Conservation (phyloP, 331 rosid species). For the Prunus yedoensis region DNA sequence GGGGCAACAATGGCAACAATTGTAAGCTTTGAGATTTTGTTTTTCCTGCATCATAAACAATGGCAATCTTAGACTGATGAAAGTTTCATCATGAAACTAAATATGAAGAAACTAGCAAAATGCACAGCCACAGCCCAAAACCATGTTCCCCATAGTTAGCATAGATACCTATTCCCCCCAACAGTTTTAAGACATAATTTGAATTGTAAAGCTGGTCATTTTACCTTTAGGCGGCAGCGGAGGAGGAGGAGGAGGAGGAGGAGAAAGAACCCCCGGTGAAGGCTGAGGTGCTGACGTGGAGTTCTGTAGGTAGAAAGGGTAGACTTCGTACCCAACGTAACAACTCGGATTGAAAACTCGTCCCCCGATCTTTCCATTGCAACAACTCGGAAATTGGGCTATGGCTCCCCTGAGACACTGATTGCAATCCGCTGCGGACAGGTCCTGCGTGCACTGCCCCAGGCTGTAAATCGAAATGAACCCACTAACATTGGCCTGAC, state of each 20-base stretch:
- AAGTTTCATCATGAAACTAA: no score
- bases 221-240: neutral
- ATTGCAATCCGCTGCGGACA: neutral
- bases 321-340: slow-evolving; percentile 39
- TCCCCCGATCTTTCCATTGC: slow-evolving; percentile 23
- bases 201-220: no score
- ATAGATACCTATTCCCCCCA: no score
- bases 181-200: no score
- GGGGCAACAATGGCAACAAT: no score
- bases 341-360: slow-evolving; percentile 36
- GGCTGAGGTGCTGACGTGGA: neutral
- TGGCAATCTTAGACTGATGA: no score
- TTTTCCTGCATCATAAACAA: no score
- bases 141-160: no score
- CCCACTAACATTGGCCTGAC: neutral
- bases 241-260: neutral
- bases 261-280: neutral
- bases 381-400: slow-evolving; percentile 25
- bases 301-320: slow-evolving; percentile 23
- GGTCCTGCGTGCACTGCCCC: neutral
- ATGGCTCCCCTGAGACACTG: neutral
- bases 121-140: no score
- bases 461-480: neutral
- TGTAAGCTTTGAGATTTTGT: no score
- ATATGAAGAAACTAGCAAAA: no score